These are phyloP conservation scores for Fomitopsis pinicola DNA, from an alignment of 1,284 basidiomycete genomes.

Conservation along the genomic window DNA sequence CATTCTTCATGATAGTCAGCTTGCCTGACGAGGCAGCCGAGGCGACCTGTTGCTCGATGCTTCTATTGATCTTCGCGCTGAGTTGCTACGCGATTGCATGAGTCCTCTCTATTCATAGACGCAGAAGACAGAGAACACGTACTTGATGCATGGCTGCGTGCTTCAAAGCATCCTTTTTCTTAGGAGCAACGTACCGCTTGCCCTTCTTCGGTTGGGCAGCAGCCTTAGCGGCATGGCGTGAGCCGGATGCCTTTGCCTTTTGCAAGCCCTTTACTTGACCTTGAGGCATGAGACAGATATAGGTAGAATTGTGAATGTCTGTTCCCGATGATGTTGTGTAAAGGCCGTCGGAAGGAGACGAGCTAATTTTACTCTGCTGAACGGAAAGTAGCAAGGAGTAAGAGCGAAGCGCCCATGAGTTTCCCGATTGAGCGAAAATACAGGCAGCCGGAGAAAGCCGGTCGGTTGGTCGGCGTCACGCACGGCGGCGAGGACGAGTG, in stretches of 20 bases:
- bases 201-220: conserved; percentile 72
- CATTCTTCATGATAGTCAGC: conserved; percentile 83
- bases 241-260: conserved; percentile 40
- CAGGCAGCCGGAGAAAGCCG: conserved; percentile 13
- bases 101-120: neutral
- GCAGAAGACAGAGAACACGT: neutral
- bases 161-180: conserved; percentile 65
- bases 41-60: conserved; percentile 87
- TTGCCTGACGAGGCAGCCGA: conserved; percentile 81
- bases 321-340: neutral
- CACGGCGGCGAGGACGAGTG: conserved; percentile 10
- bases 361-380: neutral
- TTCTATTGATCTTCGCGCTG: conserved; percentile 84
- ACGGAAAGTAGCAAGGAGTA: neutral
- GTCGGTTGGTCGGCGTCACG: conserved; percentile 15
- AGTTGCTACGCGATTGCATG: conserved; percentile 48
- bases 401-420: neutral
- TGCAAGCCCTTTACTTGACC: conserved; percentile 69
- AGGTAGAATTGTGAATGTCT: neutral
- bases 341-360: no score
- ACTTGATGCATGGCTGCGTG: conserved; percentile 70
- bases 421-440: neutral
- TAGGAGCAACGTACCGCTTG: conserved; percentile 63
- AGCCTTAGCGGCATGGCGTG: conserved; percentile 56
- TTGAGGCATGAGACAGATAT: conserved; percentile 34